Conservation (phyloP, 306 rosid species). For the apple (Malus domestica) region ASM211411v1 NC_041803.1:18464001-18464500, state of each 20-base stretch:
- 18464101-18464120: neutral
- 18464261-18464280: neutral
- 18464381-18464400: neutral
- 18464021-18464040: neutral
- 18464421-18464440: neutral
- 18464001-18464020: neutral
- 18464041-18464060: neutral
- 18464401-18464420: neutral
- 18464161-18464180: neutral
- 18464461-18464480: neutral
- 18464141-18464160: neutral
- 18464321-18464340: neutral
- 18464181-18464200: neutral
- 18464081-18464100: neutral
- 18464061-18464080: neutral
- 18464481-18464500: neutral
- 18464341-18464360: neutral
- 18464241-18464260: neutral
- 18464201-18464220: neutral
- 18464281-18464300: neutral
- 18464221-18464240: neutral
- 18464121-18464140: neutral
- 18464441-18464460: neutral
- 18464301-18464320: neutral
- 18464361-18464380: neutral